phyloP scores from a whole-genome alignment of 2,329 filamentous ascomycete genomes.

The Fusarium irregulare region DNA sequence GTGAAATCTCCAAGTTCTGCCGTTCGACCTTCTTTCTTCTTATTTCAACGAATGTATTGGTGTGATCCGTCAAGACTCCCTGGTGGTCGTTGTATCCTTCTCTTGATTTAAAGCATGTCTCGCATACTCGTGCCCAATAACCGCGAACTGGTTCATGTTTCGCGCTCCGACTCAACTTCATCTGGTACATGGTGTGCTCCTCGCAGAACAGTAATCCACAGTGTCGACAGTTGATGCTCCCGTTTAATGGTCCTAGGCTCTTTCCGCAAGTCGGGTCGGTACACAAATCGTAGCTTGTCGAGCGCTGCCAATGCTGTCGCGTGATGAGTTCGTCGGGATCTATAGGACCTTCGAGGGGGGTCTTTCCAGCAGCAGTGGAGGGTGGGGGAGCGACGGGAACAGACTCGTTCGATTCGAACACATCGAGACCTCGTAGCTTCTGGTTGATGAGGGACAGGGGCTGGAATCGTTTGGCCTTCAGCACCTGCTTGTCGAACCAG shows the following conservation, averaged over 20 bases:
- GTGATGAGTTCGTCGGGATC: slow-evolving; percentile 94
- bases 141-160: slow-evolving; percentile 90
- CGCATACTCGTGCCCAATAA: slow-evolving; percentile 93
- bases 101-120: slow-evolving; percentile 98
- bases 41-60: slow-evolving; percentile 74
- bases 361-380: slow-evolving; percentile 54
- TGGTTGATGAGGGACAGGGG: slow-evolving; percentile 92
- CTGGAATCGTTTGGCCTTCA: slow-evolving; percentile 93
- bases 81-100: slow-evolving; percentile 94
- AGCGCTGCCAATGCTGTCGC: slow-evolving; percentile 87
- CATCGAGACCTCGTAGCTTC: slow-evolving; percentile 90
- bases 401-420: slow-evolving; percentile 91
- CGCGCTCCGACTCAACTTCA: slow-evolving; percentile 92
- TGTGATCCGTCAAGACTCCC: slow-evolving; percentile 78
- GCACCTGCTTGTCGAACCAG: slow-evolving; percentile 95
- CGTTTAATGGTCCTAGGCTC: slow-evolving; percentile 80
- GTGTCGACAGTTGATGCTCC: slow-evolving; percentile 91
- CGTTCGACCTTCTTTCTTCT: slow-evolving; percentile 84
- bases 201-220: slow-evolving; percentile 96
- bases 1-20: slow-evolving; percentile 85
- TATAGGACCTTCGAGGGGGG: slow-evolving; percentile 55
- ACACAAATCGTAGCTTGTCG: slow-evolving; percentile 79
- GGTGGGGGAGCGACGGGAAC: slow-evolving; percentile 47
- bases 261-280: slow-evolving; percentile 89
- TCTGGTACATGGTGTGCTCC: slow-evolving; percentile 99